Percentiles rank a stretch among this genome's conserved stretches.
These are phyloP conservation scores for Cyathus striatus DNA, from an alignment of 768 basidiomycete species.

Conservation along the genomic window DNA sequence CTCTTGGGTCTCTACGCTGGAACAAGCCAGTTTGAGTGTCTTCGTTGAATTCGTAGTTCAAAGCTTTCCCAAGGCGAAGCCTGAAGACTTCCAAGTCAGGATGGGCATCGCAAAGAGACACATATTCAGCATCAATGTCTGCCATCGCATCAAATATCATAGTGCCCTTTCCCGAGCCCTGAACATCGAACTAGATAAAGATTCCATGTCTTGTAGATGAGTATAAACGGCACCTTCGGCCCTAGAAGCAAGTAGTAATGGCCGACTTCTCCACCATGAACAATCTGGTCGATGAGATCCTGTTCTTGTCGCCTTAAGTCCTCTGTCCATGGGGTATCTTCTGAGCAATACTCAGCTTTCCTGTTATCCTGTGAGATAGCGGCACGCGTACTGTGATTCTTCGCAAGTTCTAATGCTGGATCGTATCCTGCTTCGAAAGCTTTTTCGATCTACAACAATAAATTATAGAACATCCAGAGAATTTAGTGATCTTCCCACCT, in stretches of 20 bases:
- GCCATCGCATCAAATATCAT: slow-evolving; percentile 84
- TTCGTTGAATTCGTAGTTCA: slow-evolving; percentile 85
- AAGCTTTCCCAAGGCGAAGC: slow-evolving; percentile 76
- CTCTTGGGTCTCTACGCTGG: slow-evolving; percentile 77
- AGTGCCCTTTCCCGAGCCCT: slow-evolving; percentile 81
- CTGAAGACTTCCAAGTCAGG: slow-evolving; percentile 86
- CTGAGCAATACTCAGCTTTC: slow-evolving; percentile 21
- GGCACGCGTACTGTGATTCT: slow-evolving; percentile 31
- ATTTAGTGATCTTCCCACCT: no score
- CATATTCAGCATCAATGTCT: slow-evolving; percentile 60
- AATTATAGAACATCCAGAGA: no score
- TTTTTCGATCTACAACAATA: slow-evolving; percentile 56
- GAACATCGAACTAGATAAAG: slow-evolving; percentile 4
- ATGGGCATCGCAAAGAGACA: slow-evolving; percentile 78
- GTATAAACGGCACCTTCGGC: slow-evolving; percentile 72
- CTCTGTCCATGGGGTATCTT: slow-evolving; percentile 44
- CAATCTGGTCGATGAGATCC: slow-evolving; percentile 69
- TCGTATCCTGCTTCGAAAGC: slow-evolving; percentile 81
- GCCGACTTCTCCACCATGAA: slow-evolving; percentile 66
- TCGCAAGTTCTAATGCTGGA: slow-evolving; percentile 72
- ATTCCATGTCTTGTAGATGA: no score
- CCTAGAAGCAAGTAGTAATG: slow-evolving; percentile 77
- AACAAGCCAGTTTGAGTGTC: slow-evolving; percentile 79
- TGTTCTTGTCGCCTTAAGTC: slow-evolving; percentile 74
- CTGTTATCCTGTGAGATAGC: slow-evolving; percentile 21